Conservation (phyloP, 352 stramenopile genomes). For the Stramenopiles sp. region DNA sequence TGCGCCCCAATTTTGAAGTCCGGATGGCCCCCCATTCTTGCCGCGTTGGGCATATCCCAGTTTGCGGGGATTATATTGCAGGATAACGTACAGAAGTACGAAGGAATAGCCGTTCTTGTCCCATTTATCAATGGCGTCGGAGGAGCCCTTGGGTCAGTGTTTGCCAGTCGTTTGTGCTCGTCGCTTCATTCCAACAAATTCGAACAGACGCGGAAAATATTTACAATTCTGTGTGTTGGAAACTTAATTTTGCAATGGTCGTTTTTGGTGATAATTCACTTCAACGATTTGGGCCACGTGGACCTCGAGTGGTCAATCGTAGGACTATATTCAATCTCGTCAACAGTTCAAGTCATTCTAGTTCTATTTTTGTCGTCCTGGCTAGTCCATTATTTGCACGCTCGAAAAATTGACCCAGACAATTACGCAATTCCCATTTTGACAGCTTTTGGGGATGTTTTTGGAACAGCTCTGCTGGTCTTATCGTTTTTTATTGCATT, state of each 20-base stretch:
- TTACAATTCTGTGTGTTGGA: neutral
- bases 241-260: neutral
- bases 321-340: conserved; percentile 1
- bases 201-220: neutral
- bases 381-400: neutral
- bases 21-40: neutral
- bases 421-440: conserved; percentile 1
- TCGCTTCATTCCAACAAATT: conserved; percentile 2
- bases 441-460: neutral
- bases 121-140: conserved; percentile 9
- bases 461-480: conserved; percentile 2
- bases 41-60: neutral
- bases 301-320: neutral
- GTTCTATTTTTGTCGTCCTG: neutral
- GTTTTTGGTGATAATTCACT: neutral
- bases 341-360: neutral
- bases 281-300: neutral
- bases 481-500: neutral
- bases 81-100: neutral
- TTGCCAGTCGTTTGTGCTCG: neutral
- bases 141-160: neutral
- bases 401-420: neutral
- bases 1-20: neutral
- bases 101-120: neutral
- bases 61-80: neutral